Base-by-base conservation (phyloP, 2,329 filamentous ascomycete species). In the Pestalotiopsis sp. region DNA sequence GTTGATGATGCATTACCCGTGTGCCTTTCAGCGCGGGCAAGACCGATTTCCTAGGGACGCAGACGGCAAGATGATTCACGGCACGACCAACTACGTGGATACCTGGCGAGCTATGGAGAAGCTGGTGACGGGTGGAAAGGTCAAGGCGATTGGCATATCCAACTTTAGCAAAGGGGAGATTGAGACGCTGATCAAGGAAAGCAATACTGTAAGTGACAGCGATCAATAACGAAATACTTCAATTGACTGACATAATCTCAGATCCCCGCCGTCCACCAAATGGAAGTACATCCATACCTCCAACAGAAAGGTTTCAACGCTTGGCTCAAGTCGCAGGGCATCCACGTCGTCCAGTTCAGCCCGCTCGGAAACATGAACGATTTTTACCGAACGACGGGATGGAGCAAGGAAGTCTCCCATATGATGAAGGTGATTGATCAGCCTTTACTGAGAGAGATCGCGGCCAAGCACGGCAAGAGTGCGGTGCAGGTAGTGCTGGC, bases 151-250 rank as follows among this genome's bases (percentile, higher is more conserved):
- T 67, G 88, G 88, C 27, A 84, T 90, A 45, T 86, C 84, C 70
- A 90, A 90, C 81, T 90, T 84, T 79, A 86, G 83, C 41, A 80
- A 83, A 56, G 74, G 79, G n/a, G 83, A 83, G 62, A 84, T 91
- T 52, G 81, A 89, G 73, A 77, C 4, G 11, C 45, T 52, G 5
- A 52, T 52, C 17, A 9, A 17, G 88, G 14, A 78, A 86, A 62
- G 6, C 3, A 59, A 25, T 3, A n/a, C 36, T n/a, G 6, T 60
- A 31, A 60, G 36, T 64, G 66, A 25, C 25, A 25, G 25, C 25
- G 25, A 25, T 25, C 25, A 25, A 25, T 25, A 4, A 25, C 25
- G 25, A 25, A 25, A 25, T 25, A 4, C 25, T 25, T 25, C 25
- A 25, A 25, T 25, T 25, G 25, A 25, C 25, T 25, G 25, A 25